A percentile compares a stretch with the other conserved stretches of the same genome.
Conservation (phyloP, 768 basidiomycete genomes). For the Panaeolus papilionaceus region DNA sequence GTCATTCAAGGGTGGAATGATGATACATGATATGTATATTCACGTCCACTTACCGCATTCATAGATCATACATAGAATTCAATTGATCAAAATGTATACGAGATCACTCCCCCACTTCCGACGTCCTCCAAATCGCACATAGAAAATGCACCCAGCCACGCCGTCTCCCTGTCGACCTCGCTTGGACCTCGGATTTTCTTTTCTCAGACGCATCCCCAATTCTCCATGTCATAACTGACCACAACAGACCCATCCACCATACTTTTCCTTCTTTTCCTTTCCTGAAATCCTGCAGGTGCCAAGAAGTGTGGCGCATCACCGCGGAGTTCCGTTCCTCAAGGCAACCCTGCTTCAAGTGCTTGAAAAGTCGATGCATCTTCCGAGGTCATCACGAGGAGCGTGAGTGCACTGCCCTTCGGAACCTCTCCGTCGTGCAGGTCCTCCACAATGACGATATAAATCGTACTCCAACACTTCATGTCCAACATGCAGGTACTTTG, state of each 20-base stretch:
- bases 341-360: too few species aligned
- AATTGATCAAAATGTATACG: too few species aligned
- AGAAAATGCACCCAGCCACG: not conserved
- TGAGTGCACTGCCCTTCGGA: not conserved
- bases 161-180: not conserved
- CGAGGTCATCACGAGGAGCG: not conserved
- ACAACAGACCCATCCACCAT: not conserved
- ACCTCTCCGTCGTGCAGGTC: not conserved
- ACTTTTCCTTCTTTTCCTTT: not conserved
- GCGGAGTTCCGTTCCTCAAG: not conserved
- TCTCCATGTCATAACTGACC: not conserved
- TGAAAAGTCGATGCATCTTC: too few species aligned
- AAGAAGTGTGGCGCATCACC: constrained; percentile 14
- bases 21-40: not conserved
- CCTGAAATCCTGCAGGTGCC: not conserved
- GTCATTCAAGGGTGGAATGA: not conserved
- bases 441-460: too few species aligned
- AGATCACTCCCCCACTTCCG: too few species aligned
- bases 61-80: too few species aligned
- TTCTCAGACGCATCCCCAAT: not conserved
- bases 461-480: too few species aligned
- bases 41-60: too few species aligned
- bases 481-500: too few species aligned
- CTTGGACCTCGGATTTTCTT: not conserved
- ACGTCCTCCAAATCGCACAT: too few species aligned